These are phyloP conservation scores for Houttuynia cordata DNA, from an alignment of 164 flowering plant species.

Conservation along the genomic window DNA sequence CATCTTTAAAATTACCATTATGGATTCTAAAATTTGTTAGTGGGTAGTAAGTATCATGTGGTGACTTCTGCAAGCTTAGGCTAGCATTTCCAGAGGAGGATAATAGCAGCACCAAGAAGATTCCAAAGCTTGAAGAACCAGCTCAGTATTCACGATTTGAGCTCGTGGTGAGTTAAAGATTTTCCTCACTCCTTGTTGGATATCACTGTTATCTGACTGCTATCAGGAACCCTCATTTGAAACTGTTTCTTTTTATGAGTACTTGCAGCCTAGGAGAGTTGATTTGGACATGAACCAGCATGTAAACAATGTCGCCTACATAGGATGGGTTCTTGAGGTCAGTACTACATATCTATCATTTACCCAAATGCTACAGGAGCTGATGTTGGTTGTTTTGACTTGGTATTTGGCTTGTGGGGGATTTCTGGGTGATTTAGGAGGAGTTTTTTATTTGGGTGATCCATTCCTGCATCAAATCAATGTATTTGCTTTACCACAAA, in stretches of 20 bases:
- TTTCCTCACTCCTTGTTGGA: no score
- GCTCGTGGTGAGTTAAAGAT: slow-evolving; percentile 40
- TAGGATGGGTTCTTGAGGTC: slow-evolving; percentile 99
- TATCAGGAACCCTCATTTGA: neutral
- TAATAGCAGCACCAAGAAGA: slow-evolving; percentile 54
- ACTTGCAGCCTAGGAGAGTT: slow-evolving; percentile 84
- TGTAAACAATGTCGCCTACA: slow-evolving; percentile 90
- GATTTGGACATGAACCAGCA: slow-evolving; percentile 98
- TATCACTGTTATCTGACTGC: neutral
- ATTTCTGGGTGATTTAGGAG: no score
- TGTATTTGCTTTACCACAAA: no score
- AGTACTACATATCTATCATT: neutral
- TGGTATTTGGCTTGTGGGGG: no score
- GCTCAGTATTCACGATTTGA: slow-evolving; percentile 43
- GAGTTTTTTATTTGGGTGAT: no score
- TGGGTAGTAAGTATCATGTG: no score
- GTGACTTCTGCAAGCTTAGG: slow-evolving; percentile 16
- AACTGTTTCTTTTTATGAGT: neutral
- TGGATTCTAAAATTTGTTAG: no score
- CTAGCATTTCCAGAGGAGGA: slow-evolving; percentile 67
- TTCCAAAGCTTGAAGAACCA: slow-evolving; percentile 70
- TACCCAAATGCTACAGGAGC: neutral
- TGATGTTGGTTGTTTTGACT: neutral
- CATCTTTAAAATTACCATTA: no score
- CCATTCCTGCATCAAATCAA: no score